A percentile compares a stretch with the other conserved stretches of the same genome.
phyloP scores from a whole-genome alignment of 2,329 filamentous ascomycete species.

The Neoscytalidium dimidiatum region DNA sequence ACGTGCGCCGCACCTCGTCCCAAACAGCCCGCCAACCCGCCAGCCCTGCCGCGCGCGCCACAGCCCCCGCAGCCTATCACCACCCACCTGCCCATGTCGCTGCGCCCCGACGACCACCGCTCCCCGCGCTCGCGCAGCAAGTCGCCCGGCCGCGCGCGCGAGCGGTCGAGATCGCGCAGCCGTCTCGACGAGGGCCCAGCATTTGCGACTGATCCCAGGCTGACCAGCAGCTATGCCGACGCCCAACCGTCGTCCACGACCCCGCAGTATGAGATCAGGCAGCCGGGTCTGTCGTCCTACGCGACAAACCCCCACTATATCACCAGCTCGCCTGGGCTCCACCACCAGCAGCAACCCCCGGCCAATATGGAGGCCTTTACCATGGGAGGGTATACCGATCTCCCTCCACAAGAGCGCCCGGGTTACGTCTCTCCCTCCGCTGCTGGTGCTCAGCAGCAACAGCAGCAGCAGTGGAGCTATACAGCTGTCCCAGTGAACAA shows the following conservation, averaged over 20 bases:
- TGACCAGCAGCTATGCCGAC: slow-evolving; percentile 28
- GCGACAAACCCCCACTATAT: background rate
- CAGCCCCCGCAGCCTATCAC: slow-evolving; percentile 12
- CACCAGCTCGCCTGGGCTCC: background rate
- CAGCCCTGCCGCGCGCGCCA: slow-evolving; percentile 6
- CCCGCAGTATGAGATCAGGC: slow-evolving; percentile 44
- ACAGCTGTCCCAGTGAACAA: slow-evolving; percentile 29
- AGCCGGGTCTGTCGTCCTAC: slow-evolving; percentile 34
- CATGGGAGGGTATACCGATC: slow-evolving; percentile 47
- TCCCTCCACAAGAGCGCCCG: slow-evolving; percentile 47
- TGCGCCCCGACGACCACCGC: slow-evolving; percentile 42
- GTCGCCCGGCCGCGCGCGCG: slow-evolving; percentile 39
- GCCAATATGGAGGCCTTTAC: slow-evolving; percentile 34
- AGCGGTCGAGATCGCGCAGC: slow-evolving; percentile 31
- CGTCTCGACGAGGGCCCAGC: slow-evolving; percentile 13
- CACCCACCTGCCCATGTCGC: slow-evolving; percentile 38
- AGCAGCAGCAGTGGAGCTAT: slow-evolving; percentile 33
- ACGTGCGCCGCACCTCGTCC: slow-evolving; percentile 8
- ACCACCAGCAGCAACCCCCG: background rate
- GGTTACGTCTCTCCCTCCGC: slow-evolving; percentile 32
- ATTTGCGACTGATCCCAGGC: slow-evolving; percentile 24
- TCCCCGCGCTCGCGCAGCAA: slow-evolving; percentile 45
- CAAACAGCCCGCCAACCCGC: background rate
- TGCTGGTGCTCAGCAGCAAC: slow-evolving; percentile 28
- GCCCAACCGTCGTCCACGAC: slow-evolving; percentile 26